These are phyloP conservation scores for Solanum infundibuliforme DNA, from an alignment of 257 asterid species.

Conservation along the genomic window DNA sequence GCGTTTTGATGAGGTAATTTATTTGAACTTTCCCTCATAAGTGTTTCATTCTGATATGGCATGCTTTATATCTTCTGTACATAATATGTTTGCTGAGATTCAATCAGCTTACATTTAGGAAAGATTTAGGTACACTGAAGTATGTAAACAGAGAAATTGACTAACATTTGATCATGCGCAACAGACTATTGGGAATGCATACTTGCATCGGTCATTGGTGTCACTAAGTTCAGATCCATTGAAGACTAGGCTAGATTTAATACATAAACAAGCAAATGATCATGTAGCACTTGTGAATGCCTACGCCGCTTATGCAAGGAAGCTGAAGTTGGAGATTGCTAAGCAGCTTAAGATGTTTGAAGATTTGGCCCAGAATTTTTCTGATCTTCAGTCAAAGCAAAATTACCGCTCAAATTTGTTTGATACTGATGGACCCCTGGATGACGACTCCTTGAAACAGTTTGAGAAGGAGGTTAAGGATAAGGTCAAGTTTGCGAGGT, in stretches of 20 bases:
- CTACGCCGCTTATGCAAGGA: conserved; percentile 80
- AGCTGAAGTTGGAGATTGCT: conserved; percentile 77
- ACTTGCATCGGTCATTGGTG: conserved; percentile 45
- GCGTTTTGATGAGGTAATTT: background rate
- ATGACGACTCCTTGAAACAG: conserved; percentile 85
- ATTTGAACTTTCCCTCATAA: background rate
- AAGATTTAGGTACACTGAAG: background rate
- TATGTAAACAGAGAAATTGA: background rate
- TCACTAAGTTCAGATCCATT: conserved; percentile 79
- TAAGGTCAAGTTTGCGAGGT: conserved; percentile 76
- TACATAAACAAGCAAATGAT: conserved; percentile 71
- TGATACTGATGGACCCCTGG: conserved; percentile 69
- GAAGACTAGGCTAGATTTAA: conserved; percentile 74
- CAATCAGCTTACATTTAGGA: background rate
- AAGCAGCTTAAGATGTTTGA: conserved; percentile 86
- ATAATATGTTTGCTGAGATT: background rate
- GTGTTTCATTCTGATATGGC: background rate
- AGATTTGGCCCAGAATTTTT: conserved; percentile 66
- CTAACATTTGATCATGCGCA: conserved; percentile 18
- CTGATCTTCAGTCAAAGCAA: conserved; percentile 60
- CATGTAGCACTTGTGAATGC: conserved; percentile 84
- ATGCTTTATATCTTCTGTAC: background rate
- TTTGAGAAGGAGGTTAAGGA: conserved; percentile 97
- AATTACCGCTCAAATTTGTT: conserved; percentile 53
- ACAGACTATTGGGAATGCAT: conserved; percentile 51